Evolutionary conservation across 2,329 filamentous ascomycete genomes (phyloP), one percentile per base, ranked within the genome.

Genomic region (Sporothrix luriei): DNA sequence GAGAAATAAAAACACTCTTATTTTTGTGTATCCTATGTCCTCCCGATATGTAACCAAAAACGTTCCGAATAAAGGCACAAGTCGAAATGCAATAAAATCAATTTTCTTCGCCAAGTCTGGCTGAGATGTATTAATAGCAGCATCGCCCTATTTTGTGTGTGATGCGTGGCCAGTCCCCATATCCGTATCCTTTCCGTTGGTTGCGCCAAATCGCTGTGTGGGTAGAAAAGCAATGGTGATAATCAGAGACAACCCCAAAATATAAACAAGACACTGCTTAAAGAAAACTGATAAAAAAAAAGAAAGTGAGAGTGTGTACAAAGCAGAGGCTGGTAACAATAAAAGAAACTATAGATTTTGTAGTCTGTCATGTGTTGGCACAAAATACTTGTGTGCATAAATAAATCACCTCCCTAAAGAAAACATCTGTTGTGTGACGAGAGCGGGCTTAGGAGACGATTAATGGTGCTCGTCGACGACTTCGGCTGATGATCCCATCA

Each of bases 401-500:
- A 49, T 51, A 62, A 26, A 46, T 62, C 38, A 26, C 46, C 4
- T 61, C 33, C 57, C 11, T 26, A 21, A 38, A 13, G 21, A 24
- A 14, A 14, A 38, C 26, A 62, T 52, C n/a, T 14, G 19, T 38
- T 16, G 19, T 16, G 46, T 5, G 26, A 26, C 19, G 19, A 19
- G 7, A 11, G 40, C 9, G 40, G 40, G 13, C 4, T 10, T 9
- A 13, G 26, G 24, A 48, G 21, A 9, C 2, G 7, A 38, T 48
- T 64, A 70, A 52, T 19, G 62, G 38, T 33, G 67, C 46, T 65
- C 68, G 52, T 78, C 83, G 2, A 89, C 82, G 19, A 89, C 78
- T 76, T 89, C 87, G 1, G 87, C 87, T 7, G 84, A 80, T 72
- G 82, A 84, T 24, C 84, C 85, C 2, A 87, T 76, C 29, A 86